Base-by-base conservation (phyloP, 176 grass and related monocot species). In the Canna indica region DNA sequence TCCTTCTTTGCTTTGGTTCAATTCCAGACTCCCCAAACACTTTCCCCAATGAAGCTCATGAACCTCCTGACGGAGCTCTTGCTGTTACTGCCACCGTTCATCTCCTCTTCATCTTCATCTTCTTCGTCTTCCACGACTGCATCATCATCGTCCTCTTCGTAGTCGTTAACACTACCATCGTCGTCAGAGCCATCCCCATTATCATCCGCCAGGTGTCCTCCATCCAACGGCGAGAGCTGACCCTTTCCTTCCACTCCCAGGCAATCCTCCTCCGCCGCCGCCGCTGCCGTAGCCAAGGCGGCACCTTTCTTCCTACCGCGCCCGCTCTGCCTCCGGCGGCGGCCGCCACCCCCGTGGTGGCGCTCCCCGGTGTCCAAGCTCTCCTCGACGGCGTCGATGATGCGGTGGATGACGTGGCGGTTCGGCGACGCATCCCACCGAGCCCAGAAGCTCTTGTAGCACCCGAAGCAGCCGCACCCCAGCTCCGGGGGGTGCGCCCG, bases 381-480 rank as follows among this genome's bases (percentile, higher is more conserved):
- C 20, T 85, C 92, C 82, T 96, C 88, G 29, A 91, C 92, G 64
- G 88, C 86, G 74, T 96, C 92, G 81, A 96, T 89, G 84, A 96
- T 91, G 77, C 61, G 74, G 77, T 96, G 88, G 66, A 96, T 96
- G 72, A 96, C 72, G 48, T 96, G 85, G 76, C 88, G 78, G 70
- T 96, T 96, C 47, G 91, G 88, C 35, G 91, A 96, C 14, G 91
- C 85, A 68, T 96, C 91, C 91, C 91, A 96, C 50, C 85, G 78
- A 48, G 85, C 91, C 91, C 91, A 96, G 85, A 88, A 96, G 81
- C 83, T 85, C 92, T 96, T 96, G 83, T 96, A 96, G 82, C 92
- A 96, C 33, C 82, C 70, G 81, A 96, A 96, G 92, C 92, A 96
- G n/a, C 73, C 85, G 81, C 91, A 96, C 2, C 75, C 80, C 80